Evolutionary conservation across 225 moss, liverwort and hornwort genomes (phyloP).

Genomic region (Antitrichia curtipendula): DNA sequence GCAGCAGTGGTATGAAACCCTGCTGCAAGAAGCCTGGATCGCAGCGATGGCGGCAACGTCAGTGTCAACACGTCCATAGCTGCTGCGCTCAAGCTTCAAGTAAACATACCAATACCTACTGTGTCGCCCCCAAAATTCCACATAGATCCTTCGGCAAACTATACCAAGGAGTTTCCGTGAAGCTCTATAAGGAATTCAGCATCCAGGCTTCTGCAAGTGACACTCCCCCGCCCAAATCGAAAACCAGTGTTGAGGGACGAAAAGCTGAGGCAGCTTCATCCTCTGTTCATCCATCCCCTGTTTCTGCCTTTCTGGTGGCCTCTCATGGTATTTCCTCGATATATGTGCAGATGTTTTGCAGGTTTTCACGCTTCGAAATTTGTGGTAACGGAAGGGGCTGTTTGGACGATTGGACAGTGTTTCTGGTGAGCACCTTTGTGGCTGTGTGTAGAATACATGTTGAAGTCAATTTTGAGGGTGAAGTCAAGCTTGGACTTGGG

Average conservation of each 20-base stretch:
- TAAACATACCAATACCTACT: background rate
- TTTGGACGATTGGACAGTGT: background rate
- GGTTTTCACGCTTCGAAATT: background rate
- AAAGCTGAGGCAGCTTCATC: background rate
- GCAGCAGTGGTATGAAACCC: conserved; percentile 46
- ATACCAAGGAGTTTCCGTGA: background rate
- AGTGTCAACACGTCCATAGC: conserved; percentile 63
- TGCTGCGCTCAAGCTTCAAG: background rate
- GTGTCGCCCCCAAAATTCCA: background rate
- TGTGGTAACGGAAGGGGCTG: background rate
- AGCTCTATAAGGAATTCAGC: background rate
- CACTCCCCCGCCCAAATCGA: background rate
- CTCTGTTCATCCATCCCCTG: background rate
- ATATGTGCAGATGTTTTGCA: background rate
- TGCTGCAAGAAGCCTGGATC: conserved; percentile 59
- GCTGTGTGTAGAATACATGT: background rate
- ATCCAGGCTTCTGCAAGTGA: background rate
- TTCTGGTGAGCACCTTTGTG: background rate
- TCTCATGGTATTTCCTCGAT: background rate
- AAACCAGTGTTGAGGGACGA: too few species aligned
- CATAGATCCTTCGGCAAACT: background rate
- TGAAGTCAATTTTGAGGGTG: background rate
- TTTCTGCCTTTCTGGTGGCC: background rate
- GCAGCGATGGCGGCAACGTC: conserved; percentile 55
- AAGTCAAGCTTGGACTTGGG: background rate